Base-by-base conservation (phyloP, 2,329 filamentous ascomycete species). In the Cladophialophora psammophila region DNA sequence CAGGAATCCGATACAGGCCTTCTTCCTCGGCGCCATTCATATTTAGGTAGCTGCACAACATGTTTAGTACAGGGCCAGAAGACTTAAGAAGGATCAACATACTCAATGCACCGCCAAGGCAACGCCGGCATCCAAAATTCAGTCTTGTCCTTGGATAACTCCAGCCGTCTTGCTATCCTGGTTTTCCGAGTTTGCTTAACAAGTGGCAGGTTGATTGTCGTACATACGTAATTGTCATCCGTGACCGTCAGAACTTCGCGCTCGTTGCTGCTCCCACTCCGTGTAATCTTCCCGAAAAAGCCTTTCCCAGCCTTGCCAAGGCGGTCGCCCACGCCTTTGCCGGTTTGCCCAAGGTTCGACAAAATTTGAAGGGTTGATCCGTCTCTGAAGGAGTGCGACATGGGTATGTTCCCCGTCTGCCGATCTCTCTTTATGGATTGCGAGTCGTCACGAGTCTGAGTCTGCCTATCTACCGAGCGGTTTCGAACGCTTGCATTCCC, bases 71-170 rank as follows among this genome's bases (percentile, higher is more conserved):
- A 36, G 38, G 53, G 9, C 9, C 32, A 42, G 8, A 69, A 31
- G 61, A n/a, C 31, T 54, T 18, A 31, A 31, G 18, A 38, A 45
- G 31, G 12, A n/a, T 38, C 5, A 5, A 81, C 85, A 76, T 80
- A 88, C 84, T 98, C 94, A 71, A 98, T 97, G 66, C 93, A 96
- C 70, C 94, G 87, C 91, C 94, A 97, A 0, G 94, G 94, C 66
- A 98, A 90, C 6, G 93, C 92, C 12, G 94, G 94, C 94, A 98
- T 97, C 94, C 94, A 98, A 76, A 96, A 98, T 76, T 97, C 94
- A 0, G 94, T 98, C 83, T 97, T 97, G 76, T 98, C 94, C 69
- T 90, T 88, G 9, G 94, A 97, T 68, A 91, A 88, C 75, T 96
- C 92, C 52, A 98, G 82, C 35, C 91, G 88, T 79, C 94, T 96